Evolutionary conservation across 1,284 basidiomycete species (phyloP), one percentile per base, ranked within the genome.

Genomic region (Blastosporella zonata): DNA sequence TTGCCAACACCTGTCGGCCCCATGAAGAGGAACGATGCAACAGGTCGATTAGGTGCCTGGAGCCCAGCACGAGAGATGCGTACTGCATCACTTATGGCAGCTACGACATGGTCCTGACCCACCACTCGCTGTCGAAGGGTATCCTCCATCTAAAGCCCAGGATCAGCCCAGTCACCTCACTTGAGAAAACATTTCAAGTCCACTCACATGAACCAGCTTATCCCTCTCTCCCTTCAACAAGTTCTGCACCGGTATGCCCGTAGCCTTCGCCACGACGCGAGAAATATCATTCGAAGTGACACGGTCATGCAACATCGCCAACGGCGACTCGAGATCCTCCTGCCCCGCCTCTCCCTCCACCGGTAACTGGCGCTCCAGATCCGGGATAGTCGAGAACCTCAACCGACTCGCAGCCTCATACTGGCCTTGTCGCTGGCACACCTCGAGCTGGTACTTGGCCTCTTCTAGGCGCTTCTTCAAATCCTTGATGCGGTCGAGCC

Each of bases 251-350:
- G 95, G 94, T 34, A 97, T 94, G 12, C 94, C 94, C 0, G 94
- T 97, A 1, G 87, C 78, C 63, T 85, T 88, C n/a, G 89, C 90
- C 4, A 93, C 85, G 15, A 97, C 94, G 4, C 87, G 73, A 0
- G 94, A 84, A 50, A 97, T 93, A 64, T 96, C 93, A 60, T 86
- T 86, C 17, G 84, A 85, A 2, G 90, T 95, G 6, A 97, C 92
- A 40, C 92, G 75, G 57, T 95, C 93, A 56, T 92, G 84, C 27
- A 96, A 70, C 75, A 90, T 86, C 36, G 81, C 71, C 29, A 83
- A 64, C 5, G 77, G 74, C 12, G 71, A 69, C 28, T 79, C 80
- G 41, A 49, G 44, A 33, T 61, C 61, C 43, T 72, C 66, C n/a
- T 74, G 70, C 33, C 68, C 70, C 22, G 61, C 50, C 9, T 71